Evolutionary conservation across 257 asterid genomes (phyloP), one percentile per base, ranked within the genome.

Genomic region (Coffea eugenioides): DNA sequence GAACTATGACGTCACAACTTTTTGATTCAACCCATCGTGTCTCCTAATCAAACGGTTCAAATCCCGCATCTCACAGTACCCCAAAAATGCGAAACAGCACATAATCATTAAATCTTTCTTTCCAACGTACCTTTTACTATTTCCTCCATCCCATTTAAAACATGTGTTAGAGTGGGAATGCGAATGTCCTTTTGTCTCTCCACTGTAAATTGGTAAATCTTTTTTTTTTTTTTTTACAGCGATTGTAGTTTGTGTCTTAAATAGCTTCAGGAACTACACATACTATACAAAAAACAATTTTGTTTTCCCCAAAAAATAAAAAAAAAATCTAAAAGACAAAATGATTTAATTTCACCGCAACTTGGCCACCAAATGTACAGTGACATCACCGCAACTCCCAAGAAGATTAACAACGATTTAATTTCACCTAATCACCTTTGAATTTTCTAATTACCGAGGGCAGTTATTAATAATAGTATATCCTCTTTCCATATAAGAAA

Each of bases 1-100:
- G 78, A 61, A 83, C 78, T 72, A 27, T 83, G 80, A 79, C 20
- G 54, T 83, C 75, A 83, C 64, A 56, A 48, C 70, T 59, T 82
- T 81, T 56, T 52, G 6, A 74, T 68, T 69, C 36, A 31, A 41
- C 25, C 68, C 57, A 20, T 31, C 67, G 39, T 61, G 71, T 31
- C 46, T 43, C 43, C 65, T 56, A 68, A 82, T 79, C 77, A 0
- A n/a, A 75, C 83, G 83, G 83, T 72, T 31, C 61, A 61, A 13
- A 79, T n/a, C 52, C 59, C 36, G 27, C 11, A 21, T 14, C 59
- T 73, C 85, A 54, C 80, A 80, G 10, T 21, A 68, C 54, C 79
- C 82, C 69, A 73, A 74, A 82, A 65, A 48, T 70, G 57, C 73
- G 82, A 70, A 20, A 72, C 75, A 34, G 36, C 81, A 82, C 75